phyloP scores from a whole-genome alignment of 2,329 filamentous ascomycete genomes.

The Fusarium buxicola region DNA sequence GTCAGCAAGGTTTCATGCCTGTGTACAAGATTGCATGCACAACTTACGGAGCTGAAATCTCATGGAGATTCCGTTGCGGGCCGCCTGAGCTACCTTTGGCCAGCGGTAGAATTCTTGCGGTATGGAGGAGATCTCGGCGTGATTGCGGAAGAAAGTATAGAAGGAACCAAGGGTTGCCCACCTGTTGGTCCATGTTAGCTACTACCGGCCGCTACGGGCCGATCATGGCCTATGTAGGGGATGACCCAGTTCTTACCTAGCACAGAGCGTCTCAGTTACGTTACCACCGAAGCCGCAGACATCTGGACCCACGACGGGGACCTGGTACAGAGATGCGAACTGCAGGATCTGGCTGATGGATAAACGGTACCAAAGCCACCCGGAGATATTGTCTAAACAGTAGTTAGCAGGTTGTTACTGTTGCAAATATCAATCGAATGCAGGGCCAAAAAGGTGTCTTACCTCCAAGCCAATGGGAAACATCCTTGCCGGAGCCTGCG shows the following conservation, averaged over 20 bases:
- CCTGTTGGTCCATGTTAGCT: conserved; percentile 48
- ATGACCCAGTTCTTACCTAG: conserved; percentile 6
- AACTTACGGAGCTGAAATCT: conserved; percentile 69
- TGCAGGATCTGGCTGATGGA: conserved; percentile 69
- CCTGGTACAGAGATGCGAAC: conserved; percentile 73
- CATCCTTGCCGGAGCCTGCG: conserved; percentile 74
- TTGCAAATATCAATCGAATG: background rate
- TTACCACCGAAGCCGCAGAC: conserved; percentile 81
- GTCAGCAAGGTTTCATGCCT: background rate
- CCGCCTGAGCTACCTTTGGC: conserved; percentile 69
- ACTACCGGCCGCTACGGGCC: rapidly evolving
- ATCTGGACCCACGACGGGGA: conserved; percentile 77
- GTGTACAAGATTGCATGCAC: rapidly evolving
- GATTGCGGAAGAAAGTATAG: conserved; percentile 76
- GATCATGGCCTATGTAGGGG: no score
- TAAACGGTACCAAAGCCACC: conserved; percentile 68
- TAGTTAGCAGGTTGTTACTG: background rate
- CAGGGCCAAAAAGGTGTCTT: background rate
- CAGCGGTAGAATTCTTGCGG: conserved; percentile 76
- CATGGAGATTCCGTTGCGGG: conserved; percentile 73
- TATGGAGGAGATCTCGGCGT: conserved; percentile 59
- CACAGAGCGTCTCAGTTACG: conserved; percentile 49
- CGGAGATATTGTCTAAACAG: conserved; percentile 48
- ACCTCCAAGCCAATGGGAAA: conserved; percentile 69
- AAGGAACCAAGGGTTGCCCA: conserved; percentile 76